Percentiles rank a stretch among this genome's conserved stretches.
Conservation (phyloP, 352 stramenopile genomes). For the Phytophthora ohioensis region DNA sequence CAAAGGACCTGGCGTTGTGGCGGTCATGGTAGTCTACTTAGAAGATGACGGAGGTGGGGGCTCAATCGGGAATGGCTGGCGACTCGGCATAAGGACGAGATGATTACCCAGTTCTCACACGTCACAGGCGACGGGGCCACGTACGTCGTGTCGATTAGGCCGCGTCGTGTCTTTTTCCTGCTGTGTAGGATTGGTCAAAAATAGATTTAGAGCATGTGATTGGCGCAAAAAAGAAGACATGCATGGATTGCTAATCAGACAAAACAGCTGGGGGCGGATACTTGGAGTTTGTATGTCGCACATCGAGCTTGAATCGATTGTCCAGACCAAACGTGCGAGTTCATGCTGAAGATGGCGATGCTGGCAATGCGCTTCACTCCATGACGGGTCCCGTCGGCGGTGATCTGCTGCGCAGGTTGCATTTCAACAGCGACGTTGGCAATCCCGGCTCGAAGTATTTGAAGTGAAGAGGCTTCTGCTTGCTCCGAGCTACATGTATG, state of each 20-base stretch:
- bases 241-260: conserved; percentile 7
- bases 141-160: conserved; percentile 2
- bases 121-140: conserved; percentile 17
- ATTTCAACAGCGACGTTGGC: not conserved
- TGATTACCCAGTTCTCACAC: conserved; percentile 5
- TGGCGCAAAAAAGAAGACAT: not conserved
- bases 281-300: not conserved
- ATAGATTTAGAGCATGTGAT: not conserved
- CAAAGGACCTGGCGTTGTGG: conserved; percentile 23
- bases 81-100: not conserved
- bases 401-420: conserved; percentile 6
- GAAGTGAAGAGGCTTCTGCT: too few relatives aligned
- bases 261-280: not conserved
- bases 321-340: not conserved
- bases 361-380: not conserved
- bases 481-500: too few relatives aligned
- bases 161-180: not conserved
- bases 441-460: too few relatives aligned
- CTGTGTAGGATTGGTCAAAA: not conserved
- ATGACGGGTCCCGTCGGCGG: not conserved
- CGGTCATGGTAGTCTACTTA: conserved; percentile 16
- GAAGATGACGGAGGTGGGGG: not conserved
- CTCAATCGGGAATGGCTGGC: conserved; percentile 30
- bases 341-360: not conserved
- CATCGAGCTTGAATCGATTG: not conserved